A percentile compares a stretch with the other conserved stretches of the same genome.
These are phyloP conservation scores for Didymella exigua DNA, from an alignment of 2,329 filamentous ascomycete species.

Conservation along the genomic window DNA sequence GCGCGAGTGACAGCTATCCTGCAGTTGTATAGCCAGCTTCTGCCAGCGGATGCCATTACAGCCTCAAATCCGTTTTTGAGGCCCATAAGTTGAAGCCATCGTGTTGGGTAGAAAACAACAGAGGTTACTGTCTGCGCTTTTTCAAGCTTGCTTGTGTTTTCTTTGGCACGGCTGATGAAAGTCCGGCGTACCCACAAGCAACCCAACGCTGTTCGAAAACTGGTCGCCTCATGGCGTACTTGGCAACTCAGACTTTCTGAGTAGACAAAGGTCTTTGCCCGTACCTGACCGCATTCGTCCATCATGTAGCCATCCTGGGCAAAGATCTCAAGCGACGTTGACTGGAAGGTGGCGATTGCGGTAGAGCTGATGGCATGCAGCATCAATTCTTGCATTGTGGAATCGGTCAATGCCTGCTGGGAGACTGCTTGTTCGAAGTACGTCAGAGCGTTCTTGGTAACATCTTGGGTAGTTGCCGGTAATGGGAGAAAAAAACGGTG, in stretches of 20 bases:
- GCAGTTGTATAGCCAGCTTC: constrained; percentile 20
- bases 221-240: constrained; percentile 3
- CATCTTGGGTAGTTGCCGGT: background rate
- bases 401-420: background rate
- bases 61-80: constrained; percentile 16
- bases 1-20: constrained; percentile 15
- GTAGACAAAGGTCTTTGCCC: constrained; percentile 19
- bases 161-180: background rate
- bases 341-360: constrained; percentile 13
- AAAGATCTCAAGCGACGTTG: constrained; percentile 21
- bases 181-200: constrained; percentile 16
- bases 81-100: constrained; percentile 14
- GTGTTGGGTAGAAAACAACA: constrained; percentile 10
- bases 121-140: constrained; percentile 9
- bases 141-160: background rate
- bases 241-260: constrained; percentile 8
- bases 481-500: background rate
- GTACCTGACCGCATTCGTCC: constrained; percentile 16
- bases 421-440: background rate
- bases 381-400: constrained; percentile 15
- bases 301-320: constrained; percentile 21
- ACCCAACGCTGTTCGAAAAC: constrained; percentile 11
- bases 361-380: constrained; percentile 15
- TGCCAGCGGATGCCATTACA: constrained; percentile 7
- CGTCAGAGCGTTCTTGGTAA: background rate